A percentile compares a stretch with the other conserved stretches of the same genome.
Conservation (phyloP, 2,329 filamentous ascomycete species). For the Proliferodiscus dingleyae region DNA sequence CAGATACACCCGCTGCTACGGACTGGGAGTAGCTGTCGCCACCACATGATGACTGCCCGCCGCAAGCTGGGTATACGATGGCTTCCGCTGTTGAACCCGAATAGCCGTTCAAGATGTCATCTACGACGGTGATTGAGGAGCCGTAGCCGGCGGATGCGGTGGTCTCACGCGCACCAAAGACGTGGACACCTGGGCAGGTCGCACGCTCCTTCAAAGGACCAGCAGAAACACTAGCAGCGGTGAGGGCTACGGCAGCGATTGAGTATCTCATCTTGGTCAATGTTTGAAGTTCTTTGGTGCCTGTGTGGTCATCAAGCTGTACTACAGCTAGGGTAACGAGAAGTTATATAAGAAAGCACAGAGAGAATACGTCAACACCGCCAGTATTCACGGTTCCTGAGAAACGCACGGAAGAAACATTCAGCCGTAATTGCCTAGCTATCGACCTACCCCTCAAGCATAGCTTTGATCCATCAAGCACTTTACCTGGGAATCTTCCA, state of each 20-base stretch:
- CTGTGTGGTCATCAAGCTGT: no score
- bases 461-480: no score
- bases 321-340: no score
- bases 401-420: no score
- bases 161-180: conserved; percentile 49
- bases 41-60: conserved; percentile 54
- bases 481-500: no score
- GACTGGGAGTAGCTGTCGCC: conserved; percentile 56
- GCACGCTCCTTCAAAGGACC: conserved; percentile 14
- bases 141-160: conserved; percentile 47
- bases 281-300: no score
- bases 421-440: no score
- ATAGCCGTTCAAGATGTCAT: conserved; percentile 43
- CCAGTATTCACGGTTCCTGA: no score
- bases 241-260: background rate
- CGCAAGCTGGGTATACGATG: conserved; percentile 57
- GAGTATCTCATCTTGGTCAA: conserved; percentile 6
- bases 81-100: conserved; percentile 49
- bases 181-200: conserved; percentile 41
- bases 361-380: no score
- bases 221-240: conserved; percentile 8
- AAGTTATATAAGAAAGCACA: no score
- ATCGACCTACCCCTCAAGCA: no score
- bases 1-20: conserved; percentile 50
- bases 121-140: conserved; percentile 44